These are phyloP conservation scores for Prunus fruticosa DNA, from an alignment of 306 rosid species.

Conservation along the genomic window DNA sequence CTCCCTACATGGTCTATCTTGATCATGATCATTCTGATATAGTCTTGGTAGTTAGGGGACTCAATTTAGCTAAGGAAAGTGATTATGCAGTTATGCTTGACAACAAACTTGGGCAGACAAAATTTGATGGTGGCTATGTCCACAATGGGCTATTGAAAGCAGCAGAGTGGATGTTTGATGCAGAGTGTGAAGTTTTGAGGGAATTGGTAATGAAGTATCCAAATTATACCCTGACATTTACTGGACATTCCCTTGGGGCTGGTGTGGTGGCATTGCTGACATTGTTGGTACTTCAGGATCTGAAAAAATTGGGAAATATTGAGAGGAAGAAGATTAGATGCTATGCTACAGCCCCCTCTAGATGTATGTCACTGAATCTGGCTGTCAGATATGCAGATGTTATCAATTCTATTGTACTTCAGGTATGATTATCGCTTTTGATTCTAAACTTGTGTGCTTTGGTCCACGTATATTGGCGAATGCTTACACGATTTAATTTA, in stretches of 20 bases:
- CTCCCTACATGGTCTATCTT: slow-evolving; percentile 82
- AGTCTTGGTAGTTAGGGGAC: slow-evolving; percentile 74
- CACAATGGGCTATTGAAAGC: slow-evolving; percentile 90
- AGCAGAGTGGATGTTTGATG: slow-evolving; percentile 68
- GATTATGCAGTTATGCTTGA: slow-evolving; percentile 85
- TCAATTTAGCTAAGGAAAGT: slow-evolving; percentile 78
- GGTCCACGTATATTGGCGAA: not conserved
- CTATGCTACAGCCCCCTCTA: slow-evolving; percentile 76
- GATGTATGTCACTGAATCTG: slow-evolving; percentile 88
- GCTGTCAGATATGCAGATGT: slow-evolving; percentile 97
- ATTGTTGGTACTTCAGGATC: slow-evolving; percentile 54
- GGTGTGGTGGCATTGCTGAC: slow-evolving; percentile 91
- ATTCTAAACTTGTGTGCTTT: not conserved
- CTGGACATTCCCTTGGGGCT: slow-evolving; percentile 89
- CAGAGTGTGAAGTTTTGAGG: slow-evolving; percentile 61
- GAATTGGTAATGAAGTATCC: slow-evolving; percentile 61
- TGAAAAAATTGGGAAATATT: slow-evolving; percentile 57
- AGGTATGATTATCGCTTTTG: slow-evolving; percentile 46
- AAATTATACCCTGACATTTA: slow-evolving; percentile 56
- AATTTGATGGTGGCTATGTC: slow-evolving; percentile 86
- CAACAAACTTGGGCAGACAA: slow-evolving; percentile 82
- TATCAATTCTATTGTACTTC: slow-evolving; percentile 79
- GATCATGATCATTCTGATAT: slow-evolving; percentile 86
- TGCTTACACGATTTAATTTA: not conserved
- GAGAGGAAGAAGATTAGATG: slow-evolving; percentile 78